These are phyloP conservation scores for Tuber magnatum DNA, from an alignment of 495 filamentous ascomycete genomes.

Conservation along the genomic window DNA sequence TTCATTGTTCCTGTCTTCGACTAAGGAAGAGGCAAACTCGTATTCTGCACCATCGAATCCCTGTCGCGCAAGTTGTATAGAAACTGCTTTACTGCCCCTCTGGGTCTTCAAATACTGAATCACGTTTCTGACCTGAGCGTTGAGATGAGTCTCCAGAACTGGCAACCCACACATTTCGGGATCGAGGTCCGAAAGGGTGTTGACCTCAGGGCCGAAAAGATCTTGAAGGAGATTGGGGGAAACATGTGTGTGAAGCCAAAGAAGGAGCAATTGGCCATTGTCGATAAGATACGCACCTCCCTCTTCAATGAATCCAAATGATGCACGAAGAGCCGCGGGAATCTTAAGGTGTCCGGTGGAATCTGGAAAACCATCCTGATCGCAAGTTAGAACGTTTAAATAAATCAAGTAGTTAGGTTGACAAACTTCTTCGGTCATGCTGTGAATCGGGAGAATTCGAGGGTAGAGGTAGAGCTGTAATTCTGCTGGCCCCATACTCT, in stretches of 20 bases:
- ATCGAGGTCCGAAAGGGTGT: constrained; percentile 66
- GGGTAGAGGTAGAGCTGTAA: constrained; percentile 92
- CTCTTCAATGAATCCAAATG: constrained; percentile 81
- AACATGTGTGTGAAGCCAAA: constrained; percentile 82
- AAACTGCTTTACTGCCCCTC: constrained; percentile 78
- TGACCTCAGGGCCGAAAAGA: constrained; percentile 73
- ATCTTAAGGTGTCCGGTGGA: constrained; percentile 74
- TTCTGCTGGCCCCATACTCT: constrained; percentile 75
- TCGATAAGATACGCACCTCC: constrained; percentile 97
- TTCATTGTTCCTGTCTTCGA: constrained; percentile 96
- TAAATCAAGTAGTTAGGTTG: constrained; percentile 50
- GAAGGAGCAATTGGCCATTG: constrained; percentile 79
- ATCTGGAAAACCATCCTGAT: constrained; percentile 73
- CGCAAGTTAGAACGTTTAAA: constrained; percentile 50
- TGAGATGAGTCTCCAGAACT: constrained; percentile 84
- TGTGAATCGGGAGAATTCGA: constrained; percentile 84
- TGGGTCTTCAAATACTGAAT: constrained; percentile 74
- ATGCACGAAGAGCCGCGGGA: constrained; percentile 70
- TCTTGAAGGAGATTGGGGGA: constrained; percentile 76
- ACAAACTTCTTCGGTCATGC: constrained; percentile 61
- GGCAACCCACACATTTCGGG: constrained; percentile 67
- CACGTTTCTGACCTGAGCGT: constrained; percentile 89
- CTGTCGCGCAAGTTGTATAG: constrained; percentile 85
- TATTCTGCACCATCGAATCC: constrained; percentile 92
- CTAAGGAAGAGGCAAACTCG: constrained; percentile 82